A percentile compares a stretch with the other conserved stretches of the same genome.
phyloP scores from a whole-genome alignment of 1,284 basidiomycete species.

The Schizophyllum amplum region DNA sequence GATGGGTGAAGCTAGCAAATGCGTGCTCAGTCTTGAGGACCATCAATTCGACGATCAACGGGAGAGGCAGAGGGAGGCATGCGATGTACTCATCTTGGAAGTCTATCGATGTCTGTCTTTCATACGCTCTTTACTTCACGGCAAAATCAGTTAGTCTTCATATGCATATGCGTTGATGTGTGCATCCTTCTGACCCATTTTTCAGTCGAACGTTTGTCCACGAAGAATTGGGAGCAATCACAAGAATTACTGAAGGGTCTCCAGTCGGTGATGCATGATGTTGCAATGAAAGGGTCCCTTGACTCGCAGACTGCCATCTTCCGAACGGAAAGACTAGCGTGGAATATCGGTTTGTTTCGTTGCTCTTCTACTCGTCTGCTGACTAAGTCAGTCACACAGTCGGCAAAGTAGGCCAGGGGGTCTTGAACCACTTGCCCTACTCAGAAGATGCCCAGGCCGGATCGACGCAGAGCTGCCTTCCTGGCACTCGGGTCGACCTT shows the following conservation, averaged over 20 bases:
- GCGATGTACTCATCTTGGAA: background rate
- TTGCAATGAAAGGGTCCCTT: background rate
- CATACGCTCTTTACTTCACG: background rate
- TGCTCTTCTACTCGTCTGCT: background rate
- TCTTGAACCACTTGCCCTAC: background rate
- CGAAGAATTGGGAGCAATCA: background rate
- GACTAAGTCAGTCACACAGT: background rate
- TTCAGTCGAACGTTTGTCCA: background rate
- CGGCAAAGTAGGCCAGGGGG: background rate
- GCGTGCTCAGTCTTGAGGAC: background rate
- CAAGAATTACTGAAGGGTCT: background rate
- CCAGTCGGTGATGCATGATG: background rate
- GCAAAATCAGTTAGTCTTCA: background rate
- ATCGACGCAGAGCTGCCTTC: background rate
- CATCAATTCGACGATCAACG: background rate
- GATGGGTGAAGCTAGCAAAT: background rate
- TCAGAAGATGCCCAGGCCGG: background rate
- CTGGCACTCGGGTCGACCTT: constrained; percentile 2
- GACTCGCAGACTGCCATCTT: background rate
- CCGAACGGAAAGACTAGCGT: background rate
- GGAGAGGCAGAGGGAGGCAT: background rate
- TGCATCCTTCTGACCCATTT: no score
- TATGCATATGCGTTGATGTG: no score
- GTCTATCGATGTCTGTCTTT: background rate
- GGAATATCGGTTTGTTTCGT: background rate